Conservation (phyloP, 148 eudicot species). For the Rhododendron ovatum region DNA sequence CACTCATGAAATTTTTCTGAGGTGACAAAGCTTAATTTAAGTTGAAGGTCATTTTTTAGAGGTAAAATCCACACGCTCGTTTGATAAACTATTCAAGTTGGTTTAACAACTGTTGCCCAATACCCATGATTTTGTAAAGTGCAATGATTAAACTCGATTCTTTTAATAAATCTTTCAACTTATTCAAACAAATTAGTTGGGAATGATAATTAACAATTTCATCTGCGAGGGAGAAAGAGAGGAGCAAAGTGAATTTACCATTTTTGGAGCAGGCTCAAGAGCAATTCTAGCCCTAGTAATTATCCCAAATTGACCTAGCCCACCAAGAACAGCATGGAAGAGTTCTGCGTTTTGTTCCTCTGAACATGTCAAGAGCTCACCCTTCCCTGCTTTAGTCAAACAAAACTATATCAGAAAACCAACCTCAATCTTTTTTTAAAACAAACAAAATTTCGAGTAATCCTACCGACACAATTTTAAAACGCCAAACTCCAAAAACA, state of each 20-base stretch:
- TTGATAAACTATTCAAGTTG: background rate
- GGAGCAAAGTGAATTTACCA: slow-evolving; percentile 33
- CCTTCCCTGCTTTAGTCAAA: slow-evolving; percentile 52
- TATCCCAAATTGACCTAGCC: slow-evolving; percentile 92
- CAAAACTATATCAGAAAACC: background rate
- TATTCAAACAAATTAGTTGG: background rate
- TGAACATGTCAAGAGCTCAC: slow-evolving; percentile 68
- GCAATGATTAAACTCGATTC: background rate
- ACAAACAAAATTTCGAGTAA: no score
- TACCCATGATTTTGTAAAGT: background rate
- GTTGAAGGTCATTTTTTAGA: background rate
- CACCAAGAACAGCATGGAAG: slow-evolving; percentile 80
- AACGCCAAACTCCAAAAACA: no score
- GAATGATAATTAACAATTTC: background rate
- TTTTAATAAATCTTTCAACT: background rate
- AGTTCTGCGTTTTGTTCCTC: slow-evolving; percentile 52
- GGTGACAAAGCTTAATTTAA: background rate
- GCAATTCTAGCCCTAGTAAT: slow-evolving; percentile 88
- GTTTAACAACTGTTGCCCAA: background rate
- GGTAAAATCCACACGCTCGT: background rate
- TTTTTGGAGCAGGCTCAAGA: slow-evolving; percentile 79
- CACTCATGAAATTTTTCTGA: no score
- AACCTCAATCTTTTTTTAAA: background rate
- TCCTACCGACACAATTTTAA: no score
- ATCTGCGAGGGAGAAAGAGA: background rate